Evolutionary conservation across 129 eudicot genomes (phyloP).

Genomic region (Erigeron canadensis): DNA sequence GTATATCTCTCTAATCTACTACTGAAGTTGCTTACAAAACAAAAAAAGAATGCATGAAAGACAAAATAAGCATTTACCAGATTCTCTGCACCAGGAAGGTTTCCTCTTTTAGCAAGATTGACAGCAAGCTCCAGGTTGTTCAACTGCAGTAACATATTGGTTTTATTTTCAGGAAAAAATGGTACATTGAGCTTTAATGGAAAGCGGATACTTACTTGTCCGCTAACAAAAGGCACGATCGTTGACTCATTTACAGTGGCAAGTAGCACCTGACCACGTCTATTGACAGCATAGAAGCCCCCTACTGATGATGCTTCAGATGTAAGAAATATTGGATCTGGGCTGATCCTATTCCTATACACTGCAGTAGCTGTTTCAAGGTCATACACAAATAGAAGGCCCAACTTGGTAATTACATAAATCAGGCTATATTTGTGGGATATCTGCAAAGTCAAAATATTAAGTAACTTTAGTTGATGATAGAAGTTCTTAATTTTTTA

Average conservation of each 20-base stretch:
- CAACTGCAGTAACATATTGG: slow-evolving; percentile 45
- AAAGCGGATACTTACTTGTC: slow-evolving; percentile 55
- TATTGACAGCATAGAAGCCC: slow-evolving; percentile 35
- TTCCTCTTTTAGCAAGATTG: slow-evolving; percentile 97
- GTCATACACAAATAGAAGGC: slow-evolving; percentile 90
- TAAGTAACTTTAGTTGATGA: slow-evolving; percentile 13
- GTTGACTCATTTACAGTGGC: slow-evolving; percentile 92
- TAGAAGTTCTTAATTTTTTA: not conserved
- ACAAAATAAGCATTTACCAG: slow-evolving; percentile 47
- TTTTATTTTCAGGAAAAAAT: not conserved
- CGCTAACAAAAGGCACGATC: slow-evolving; percentile 89
- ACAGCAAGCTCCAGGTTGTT: slow-evolving; percentile 99
- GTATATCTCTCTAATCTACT: not conserved
- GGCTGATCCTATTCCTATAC: slow-evolving; percentile 88
- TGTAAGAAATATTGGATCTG: slow-evolving; percentile 91
- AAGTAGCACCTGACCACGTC: slow-evolving; percentile 84
- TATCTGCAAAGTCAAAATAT: slow-evolving; percentile 51
- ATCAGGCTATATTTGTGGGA: slow-evolving; percentile 82
- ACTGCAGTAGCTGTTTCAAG: slow-evolving; percentile 94
- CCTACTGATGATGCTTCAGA: slow-evolving; percentile 42
- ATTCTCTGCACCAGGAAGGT: slow-evolving; percentile 98
- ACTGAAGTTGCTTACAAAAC: slow-evolving; percentile 5
- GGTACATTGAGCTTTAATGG: not conserved
- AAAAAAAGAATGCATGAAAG: slow-evolving; percentile 6
- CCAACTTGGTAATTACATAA: slow-evolving; percentile 89